Evolutionary conservation across 2,329 filamentous ascomycete species (phyloP).

Genomic region (Lecanosticta acicola): DNA sequence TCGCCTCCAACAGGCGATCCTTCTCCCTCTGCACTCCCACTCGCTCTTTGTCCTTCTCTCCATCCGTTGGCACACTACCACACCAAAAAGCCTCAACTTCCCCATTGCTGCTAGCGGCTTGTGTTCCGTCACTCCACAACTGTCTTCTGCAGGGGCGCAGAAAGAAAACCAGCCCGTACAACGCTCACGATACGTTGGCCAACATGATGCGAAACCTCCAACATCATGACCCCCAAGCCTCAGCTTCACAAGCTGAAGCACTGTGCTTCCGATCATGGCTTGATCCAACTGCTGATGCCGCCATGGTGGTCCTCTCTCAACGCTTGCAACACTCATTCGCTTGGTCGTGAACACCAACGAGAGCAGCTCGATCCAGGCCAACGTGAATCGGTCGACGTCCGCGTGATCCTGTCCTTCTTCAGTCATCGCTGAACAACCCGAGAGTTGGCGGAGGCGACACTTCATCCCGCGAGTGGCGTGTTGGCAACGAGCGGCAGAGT

Average conservation of each 20-base stretch:
- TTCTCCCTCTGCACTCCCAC: conserved; percentile 1
- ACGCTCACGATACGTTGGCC: conserved; percentile 1
- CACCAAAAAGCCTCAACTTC: conserved; percentile 7
- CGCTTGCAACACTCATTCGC: conserved; percentile 4
- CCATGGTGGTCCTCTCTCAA: neutral
- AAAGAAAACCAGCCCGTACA: conserved; percentile 1
- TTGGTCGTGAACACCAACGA: conserved; percentile 7
- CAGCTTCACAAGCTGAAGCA: neutral
- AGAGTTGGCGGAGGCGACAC: neutral
- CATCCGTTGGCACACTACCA: neutral
- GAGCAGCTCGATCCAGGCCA: conserved; percentile 1
- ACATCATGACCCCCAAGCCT: neutral
- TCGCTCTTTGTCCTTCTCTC: conserved; percentile 4
- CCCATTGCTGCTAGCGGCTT: conserved; percentile 1
- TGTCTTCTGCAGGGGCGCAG: conserved; percentile 12
- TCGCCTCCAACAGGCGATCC: neutral
- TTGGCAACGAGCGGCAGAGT: neutral
- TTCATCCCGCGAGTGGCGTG: neutral
- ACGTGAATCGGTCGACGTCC: conserved; percentile 3
- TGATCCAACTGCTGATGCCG: neutral
- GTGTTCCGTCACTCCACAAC: conserved; percentile 3
- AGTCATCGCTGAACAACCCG: neutral
- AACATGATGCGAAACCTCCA: neutral
- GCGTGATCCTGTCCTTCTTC: conserved; percentile 5
- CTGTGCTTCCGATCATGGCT: conserved; percentile 1